Base-by-base conservation (phyloP, 31 red algal genomes). In the Pterothamnion heteromorphum region DNA sequence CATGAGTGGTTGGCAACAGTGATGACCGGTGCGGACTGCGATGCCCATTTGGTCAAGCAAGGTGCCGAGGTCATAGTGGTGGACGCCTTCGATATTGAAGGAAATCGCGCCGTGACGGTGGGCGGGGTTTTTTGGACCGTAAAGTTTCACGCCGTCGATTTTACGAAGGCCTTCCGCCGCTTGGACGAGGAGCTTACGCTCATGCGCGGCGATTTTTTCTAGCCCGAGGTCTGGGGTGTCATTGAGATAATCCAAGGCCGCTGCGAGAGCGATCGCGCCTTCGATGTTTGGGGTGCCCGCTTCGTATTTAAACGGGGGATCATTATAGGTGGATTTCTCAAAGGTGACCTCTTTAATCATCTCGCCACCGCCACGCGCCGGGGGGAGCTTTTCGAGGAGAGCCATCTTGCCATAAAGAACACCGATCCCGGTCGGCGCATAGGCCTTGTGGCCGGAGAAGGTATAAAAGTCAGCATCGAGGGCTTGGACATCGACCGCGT, bases 371-470 rank as follows among this genome's bases (percentile, higher is more conserved):
- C 94, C 94, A 24, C 92, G 20, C 2, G 90, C 92, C 26, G 94
- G 94, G n/a, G 93, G 91, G 71, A 95, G 93, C 21, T 35, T 64
- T 20, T 93, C 76, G 36, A 78, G 43, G 14, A 95, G 38, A 34
- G 27, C 31, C 94, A 95, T 93, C 9, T 84, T 74, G 3, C 94
- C 94, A 32, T 80, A 95, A 35, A 95, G 94, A 33, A 95, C 33
- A 24, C 94, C 94, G 23, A 95, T 81, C 31, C 94, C 94, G 3
- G 94, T 74, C 43, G 94, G 94, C 41, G 35, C 94, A 87, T 44
- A 95, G 94, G 94, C 92, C 86, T 95, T 95, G 89, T 95, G 94
- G 24, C 94, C 93, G 34, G 74, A 87, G 51, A 64, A 94, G 43
- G 94, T 94, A 4, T 95, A 71, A 35, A 93, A 95, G 30, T 95